Evolutionary conservation across 495 filamentous ascomycete species (phyloP), one percentile per base, ranked within the genome.

Genomic region (Aspergillus taichungensis): DNA sequence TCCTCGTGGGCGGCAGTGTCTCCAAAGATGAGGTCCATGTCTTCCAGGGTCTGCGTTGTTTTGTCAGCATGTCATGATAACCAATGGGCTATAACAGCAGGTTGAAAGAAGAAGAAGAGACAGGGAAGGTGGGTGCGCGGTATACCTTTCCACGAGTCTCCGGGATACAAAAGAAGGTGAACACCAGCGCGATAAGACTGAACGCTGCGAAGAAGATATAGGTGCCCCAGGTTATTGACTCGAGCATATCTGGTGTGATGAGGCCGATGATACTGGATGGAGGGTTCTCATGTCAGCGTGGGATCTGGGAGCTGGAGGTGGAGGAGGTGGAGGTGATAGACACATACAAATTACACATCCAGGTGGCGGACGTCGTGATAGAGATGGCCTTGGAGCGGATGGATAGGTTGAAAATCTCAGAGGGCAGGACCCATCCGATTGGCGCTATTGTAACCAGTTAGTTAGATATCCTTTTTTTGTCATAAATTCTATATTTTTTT

Each of bases 161-260:
- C 0, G 80, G 82, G 7, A 84, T 73, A 13, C 64, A 75, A 53
- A 83, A 77, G 66, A 60, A 68, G 12, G 74, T 73, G 49, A 79
- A 81, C 53, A 36, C 74, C 40, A 61, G 75, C 57, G 82, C 85
- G 6, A 83, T 50, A 43, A 80, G 79, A 46, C 80, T 86, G 43
- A 89, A 67, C 6, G 82, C 51, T 0, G 84, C 86, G 53, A 91
- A 91, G 54, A 91, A 75, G 47, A 89, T 79, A 52, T 86, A 90
- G 7, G 86, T 88, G 46, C 85, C 86, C 64, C 83, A 90, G 3
- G 75, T 74, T 50, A 88, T 83, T 32, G 67, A 56, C 13, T 70
- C 66, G 9, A 92, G 73, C 83, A 90, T 85, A 52, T 83, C 77
- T 0, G 85, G 85, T 0, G 85, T 89, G 13, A 87, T 82, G 61